Evolutionary conservation across 306 rosid genomes (phyloP), one percentile per base, ranked within the genome.

Genomic region (Medicago arabica): DNA sequence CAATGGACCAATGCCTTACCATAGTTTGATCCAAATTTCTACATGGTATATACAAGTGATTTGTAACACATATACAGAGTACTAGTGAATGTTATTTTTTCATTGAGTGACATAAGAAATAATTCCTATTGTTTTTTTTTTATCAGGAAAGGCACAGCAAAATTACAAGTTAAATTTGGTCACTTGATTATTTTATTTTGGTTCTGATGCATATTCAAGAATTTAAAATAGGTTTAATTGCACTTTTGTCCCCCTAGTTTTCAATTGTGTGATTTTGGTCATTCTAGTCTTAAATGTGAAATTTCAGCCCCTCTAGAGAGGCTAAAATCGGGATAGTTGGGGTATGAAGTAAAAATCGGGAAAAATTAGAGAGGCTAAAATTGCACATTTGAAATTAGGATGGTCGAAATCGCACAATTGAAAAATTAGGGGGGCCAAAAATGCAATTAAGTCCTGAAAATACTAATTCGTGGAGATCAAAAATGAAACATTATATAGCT

Each of bases 51-150:
- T n/a, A 23, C 66, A 19, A 44, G 67, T 80, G 61, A 1, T 81
- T 67, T 44, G 57, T 51, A 82, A 36, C 25, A 44, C 31, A 53
- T 36, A 34, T 55, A 53, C 19, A 64, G 40, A 50, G 69, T 69
- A 69, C 4, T 77, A 62, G 51, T 55, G 49, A 9, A 82, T 77
- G 74, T 66, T 23, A 66, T 46, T 16, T 82, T 34, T 34, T 34
- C 71, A 77, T 66, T 66, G 9, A 19, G 60, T 38, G 23, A 64
- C 55, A 75, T 61, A 14, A 61, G 61, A 40, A 60, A 50, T 25
- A 28, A 62, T 41, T 62, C 36, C 36, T 16, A 6, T 50, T 19
- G 6, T 14, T 59, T 6, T 49, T 14, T 59, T 6, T 49, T 49
- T 71, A 23, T 36, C 14, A 21, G 40, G 8, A n/a, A 58, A 34